Evolutionary conservation across 2,329 filamentous ascomycete genomes (phyloP), one percentile per base, ranked within the genome.

Genomic region (Curvularia sp.): DNA sequence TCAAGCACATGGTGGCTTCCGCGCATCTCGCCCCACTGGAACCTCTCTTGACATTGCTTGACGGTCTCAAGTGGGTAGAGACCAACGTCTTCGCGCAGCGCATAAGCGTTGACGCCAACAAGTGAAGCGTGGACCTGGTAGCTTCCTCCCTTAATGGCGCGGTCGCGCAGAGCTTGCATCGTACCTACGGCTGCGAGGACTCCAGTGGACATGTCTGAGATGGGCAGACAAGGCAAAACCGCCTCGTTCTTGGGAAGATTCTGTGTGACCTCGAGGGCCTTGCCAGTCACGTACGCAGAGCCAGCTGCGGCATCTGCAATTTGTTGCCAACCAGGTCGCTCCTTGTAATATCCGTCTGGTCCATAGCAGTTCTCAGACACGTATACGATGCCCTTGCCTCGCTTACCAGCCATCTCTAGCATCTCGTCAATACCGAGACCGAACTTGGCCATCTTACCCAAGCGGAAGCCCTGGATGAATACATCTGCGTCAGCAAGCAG

Each of bases 301-400:
- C 50, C 41, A 46, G 50, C 76, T 65, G 76, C 78, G 0, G 66
- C 63, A 48, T 72, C 68, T 20, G 79, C 80, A 52, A 84, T 81
- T 64, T 84, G 81, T 70, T 84, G 81, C 82, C 82, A 85, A 4
- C 82, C 83, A 1, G 80, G 79, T 0, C 82, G 74, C 53, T 77
- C 72, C 1, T 72, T 71, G 67, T 79, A 84, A 10, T 78, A 77
- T 0, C 82, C 82, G 47, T 82, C 76, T 33, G 77, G 79, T 3
- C 82, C 82, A 64, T 83, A 84, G 70, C 81, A 83, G 69, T 83
- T 84, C 69, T 84, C 82, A 10, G 77, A 76, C 0, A 82, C 79
- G 57, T 81, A 83, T 3, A 85, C 75, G 18, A 83, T 77, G 6
- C 82, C 81, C 28, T 75, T 76, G 13, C 76, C 76, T 18, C 81